phyloP scores from a whole-genome alignment of 805 yeast genomes.

The Hanseniaspora clermontiae region DNA sequence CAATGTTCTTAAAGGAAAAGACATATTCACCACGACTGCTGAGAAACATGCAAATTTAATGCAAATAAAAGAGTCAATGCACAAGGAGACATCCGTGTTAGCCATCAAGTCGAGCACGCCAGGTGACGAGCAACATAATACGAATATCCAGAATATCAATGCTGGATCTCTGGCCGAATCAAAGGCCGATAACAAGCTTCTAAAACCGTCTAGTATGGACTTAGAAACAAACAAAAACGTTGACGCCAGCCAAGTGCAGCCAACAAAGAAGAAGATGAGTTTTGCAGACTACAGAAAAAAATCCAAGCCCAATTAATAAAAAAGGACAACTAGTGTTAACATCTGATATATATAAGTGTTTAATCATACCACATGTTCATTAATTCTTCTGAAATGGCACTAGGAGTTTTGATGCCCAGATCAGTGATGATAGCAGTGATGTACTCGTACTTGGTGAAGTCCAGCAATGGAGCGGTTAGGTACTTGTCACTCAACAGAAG shows the following conservation, averaged over 20 bases:
- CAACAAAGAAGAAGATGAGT: conserved; percentile 25
- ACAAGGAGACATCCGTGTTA: not conserved
- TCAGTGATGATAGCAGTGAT: conserved; percentile 94
- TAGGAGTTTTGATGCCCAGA: conserved; percentile 89
- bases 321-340: not conserved
- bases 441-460: conserved; percentile 91
- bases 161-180: not conserved
- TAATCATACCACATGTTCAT: conserved; percentile 96
- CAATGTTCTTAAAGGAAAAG: not conserved
- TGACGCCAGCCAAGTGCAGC: not conserved
- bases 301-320: conserved; percentile 16
- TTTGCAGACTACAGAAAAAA: conserved; percentile 30
- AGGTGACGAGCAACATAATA: not conserved
- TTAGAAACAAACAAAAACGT: not conserved
- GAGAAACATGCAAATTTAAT: not conserved
- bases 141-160: not conserved
- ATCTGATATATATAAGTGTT: not conserved
- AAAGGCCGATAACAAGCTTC: not conserved
- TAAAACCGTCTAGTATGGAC: not conserved
- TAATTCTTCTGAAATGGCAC: conserved; percentile 96
- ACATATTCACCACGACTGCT: not conserved
- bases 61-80: not conserved
- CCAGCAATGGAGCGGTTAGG: conserved; percentile 48
- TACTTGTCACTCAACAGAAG: conserved; percentile 21
- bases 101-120: not conserved